Percentiles rank a stretch among this genome's conserved stretches.
These are phyloP conservation scores for Fonsecaea pugnacius DNA, from an alignment of 2,329 filamentous ascomycete genomes.

Conservation along the genomic window DNA sequence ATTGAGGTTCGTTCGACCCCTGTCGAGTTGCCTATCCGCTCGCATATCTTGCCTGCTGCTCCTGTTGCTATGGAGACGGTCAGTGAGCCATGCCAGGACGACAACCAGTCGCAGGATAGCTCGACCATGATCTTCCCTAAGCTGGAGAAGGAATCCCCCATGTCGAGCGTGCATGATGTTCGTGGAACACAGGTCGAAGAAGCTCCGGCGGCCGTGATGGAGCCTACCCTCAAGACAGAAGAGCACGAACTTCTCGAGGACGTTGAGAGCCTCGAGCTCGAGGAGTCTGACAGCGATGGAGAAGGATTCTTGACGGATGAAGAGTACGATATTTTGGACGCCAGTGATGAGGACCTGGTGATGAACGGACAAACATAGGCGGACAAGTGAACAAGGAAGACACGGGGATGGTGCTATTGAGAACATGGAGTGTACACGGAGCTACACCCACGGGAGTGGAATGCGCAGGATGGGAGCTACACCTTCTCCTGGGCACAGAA, in stretches of 20 bases:
- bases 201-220: constrained; percentile 42
- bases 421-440: neutral
- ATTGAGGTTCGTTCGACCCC: constrained; percentile 64
- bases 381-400: constrained; percentile 25
- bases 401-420: neutral
- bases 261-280: constrained; percentile 61
- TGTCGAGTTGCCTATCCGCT: constrained; percentile 35
- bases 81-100: constrained; percentile 43
- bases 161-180: constrained; percentile 72
- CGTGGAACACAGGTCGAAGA: constrained; percentile 43
- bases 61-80: constrained; percentile 36
- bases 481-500: constrained; percentile 4
- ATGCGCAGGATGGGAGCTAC: neutral
- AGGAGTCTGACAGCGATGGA: constrained; percentile 52
- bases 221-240: constrained; percentile 47
- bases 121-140: constrained; percentile 93
- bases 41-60: constrained; percentile 22
- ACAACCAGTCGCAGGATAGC: constrained; percentile 40
- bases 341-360: constrained; percentile 83
- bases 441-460: neutral
- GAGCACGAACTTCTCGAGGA: constrained; percentile 63
- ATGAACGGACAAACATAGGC: constrained; percentile 49
- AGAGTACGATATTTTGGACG: constrained; percentile 96
- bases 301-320: constrained; percentile 92
- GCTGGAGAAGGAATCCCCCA: constrained; percentile 89